Evolutionary conservation across 768 basidiomycete genomes (phyloP).

Genomic region (Scleroderma bovista): DNA sequence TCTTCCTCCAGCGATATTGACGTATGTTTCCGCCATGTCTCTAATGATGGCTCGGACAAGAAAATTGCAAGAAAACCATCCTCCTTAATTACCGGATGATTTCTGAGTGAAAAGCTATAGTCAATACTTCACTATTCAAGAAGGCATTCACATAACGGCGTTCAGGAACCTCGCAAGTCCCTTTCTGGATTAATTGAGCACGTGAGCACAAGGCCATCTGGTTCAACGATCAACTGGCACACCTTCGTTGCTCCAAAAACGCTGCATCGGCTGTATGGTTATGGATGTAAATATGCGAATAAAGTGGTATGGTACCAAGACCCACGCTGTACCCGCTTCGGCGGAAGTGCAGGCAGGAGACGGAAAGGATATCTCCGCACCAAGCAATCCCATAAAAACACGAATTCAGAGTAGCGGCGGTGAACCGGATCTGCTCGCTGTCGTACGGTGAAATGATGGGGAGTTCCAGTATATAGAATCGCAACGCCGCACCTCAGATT

Average conservation of each 20-base stretch:
- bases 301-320: constrained; percentile 8
- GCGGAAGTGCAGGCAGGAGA: constrained; percentile 79
- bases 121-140: not conserved
- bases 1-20: constrained; percentile 83
- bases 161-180: constrained; percentile 77
- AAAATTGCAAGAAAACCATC: constrained; percentile 82
- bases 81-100: constrained; percentile 88
- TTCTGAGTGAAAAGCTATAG: constrained; percentile 39
- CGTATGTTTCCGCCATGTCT: constrained; percentile 80
- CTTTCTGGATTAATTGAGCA: constrained; percentile 42
- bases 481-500: constrained; percentile 58
- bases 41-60: constrained; percentile 77
- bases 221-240: constrained; percentile 8
- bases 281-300: constrained; percentile 5
- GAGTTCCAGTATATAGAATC: not conserved
- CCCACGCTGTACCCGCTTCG: constrained; percentile 88
- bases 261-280: constrained; percentile 64
- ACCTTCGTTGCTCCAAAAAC: constrained; percentile 90
- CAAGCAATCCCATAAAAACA: constrained; percentile 84
- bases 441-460: constrained; percentile 12
- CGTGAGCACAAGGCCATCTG: not conserved
- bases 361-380: constrained; percentile 90
- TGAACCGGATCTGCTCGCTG: constrained; percentile 66
- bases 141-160: constrained; percentile 60
- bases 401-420: constrained; percentile 91